Evolutionary conservation across 2,329 filamentous ascomycete genomes (phyloP).

Genomic region (Claviceps pusilla): DNA sequence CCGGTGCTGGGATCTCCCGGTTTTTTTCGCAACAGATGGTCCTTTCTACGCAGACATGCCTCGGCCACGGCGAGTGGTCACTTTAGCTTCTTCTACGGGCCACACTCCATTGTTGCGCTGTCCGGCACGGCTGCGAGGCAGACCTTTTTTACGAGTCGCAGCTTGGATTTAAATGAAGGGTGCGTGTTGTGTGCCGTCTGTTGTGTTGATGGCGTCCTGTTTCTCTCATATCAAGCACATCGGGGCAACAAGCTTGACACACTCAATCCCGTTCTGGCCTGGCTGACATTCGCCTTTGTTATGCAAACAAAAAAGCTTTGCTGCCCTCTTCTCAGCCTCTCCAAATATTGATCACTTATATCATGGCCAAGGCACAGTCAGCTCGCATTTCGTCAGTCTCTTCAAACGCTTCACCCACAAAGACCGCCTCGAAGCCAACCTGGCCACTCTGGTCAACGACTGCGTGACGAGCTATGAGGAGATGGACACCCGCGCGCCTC

Average conservation of each 20-base stretch:
- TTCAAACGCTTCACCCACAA: too few species aligned
- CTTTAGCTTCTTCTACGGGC: conserved; percentile 34
- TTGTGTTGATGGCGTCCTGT: too few species aligned
- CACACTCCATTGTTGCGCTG: conserved; percentile 28
- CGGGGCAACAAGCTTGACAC: too few species aligned
- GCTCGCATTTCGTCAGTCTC: too few species aligned
- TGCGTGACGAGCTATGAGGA: too few species aligned
- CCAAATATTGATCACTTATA: conserved; percentile 11
- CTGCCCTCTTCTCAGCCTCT: conserved; percentile 16
- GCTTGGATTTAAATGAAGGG: conserved; percentile 28
- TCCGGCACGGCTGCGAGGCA: conserved; percentile 26
- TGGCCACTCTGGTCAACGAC: too few species aligned
- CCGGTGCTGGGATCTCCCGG: conserved; percentile 28
- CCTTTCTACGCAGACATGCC: conserved; percentile 25
- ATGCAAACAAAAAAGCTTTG: conserved; percentile 10
- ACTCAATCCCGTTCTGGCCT: too few species aligned
- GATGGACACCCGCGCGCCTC: too few species aligned
- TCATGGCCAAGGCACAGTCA: conserved; percentile 10
- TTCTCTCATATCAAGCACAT: too few species aligned
- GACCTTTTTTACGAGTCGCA: conserved; percentile 29
- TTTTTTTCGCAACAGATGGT: conserved; percentile 31
- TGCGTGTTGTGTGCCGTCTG: conserved; percentile 11
- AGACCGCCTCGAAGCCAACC: too few species aligned
- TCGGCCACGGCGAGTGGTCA: conserved; percentile 22
- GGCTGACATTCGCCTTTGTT: too few species aligned